Base-by-base conservation (phyloP, 2,329 filamentous ascomycete genomes). In the Penicillium nordicum region DNA sequence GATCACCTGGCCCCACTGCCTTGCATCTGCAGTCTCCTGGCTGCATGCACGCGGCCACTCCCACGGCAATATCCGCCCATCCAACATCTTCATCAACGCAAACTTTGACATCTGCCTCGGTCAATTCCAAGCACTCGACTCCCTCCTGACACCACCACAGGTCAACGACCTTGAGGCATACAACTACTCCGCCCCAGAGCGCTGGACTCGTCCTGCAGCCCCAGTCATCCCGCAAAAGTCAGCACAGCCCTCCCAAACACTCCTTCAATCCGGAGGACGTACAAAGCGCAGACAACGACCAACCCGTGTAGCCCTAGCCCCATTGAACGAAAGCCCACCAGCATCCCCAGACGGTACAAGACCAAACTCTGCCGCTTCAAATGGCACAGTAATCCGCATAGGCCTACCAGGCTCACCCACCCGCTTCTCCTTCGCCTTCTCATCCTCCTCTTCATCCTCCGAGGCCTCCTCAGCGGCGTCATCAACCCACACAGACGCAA, bases 151-250 rank as follows among this genome's bases (percentile, higher is more conserved):
- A 48, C 80, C 78, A 44, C 81, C 81, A 56, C 81, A 78, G 57
- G 71, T 75, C 16, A 78, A 82, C 57, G 79, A 82, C 46, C 79
- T 80, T 41, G 84, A 87, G 60, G 72, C 76, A 8, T 85, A 85
- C 66, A 79, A 84, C 43, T 86, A 86, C 63, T 78, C 79, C 5
- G 79, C 84, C 0, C 84, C 84, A 4, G 84, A 87, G 54, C 76
- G 77, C 44, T 80, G 78, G 75, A 71, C 69, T 47, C 75, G 68
- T 49, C 73, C 68, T 29, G 66, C 65, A 5, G 74, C 69, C 7
- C 47, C 56, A 8, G 41, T 55, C 23, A 60, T 75, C 6, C 73
- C 74, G 43, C 75, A 70, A 65, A 65, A 44, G 2, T 23, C 50
- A 14, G 9, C 61, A 44, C 66, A 64, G 10, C 62, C 69, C 9